These are phyloP conservation scores for Paraconiothyrium brasiliense DNA, from an alignment of 2,329 filamentous ascomycete genomes.

Conservation along the genomic window DNA sequence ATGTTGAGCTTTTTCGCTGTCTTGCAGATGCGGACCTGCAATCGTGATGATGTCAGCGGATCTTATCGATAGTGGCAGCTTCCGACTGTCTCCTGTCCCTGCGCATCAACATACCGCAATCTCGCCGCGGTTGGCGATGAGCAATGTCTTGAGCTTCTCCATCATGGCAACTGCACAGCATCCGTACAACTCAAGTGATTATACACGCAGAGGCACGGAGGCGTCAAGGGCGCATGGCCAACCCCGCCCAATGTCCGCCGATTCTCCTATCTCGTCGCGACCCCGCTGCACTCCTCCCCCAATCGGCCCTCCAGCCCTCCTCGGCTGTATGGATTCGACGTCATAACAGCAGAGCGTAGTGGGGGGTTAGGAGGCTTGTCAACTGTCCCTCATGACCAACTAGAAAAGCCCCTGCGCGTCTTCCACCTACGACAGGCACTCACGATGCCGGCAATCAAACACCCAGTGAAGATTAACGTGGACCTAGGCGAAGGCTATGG, in stretches of 20 bases:
- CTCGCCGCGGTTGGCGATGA: conserved; percentile 21
- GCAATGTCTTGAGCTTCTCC: conserved; percentile 1
- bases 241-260: background rate
- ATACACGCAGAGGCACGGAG: background rate
- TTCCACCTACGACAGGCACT: conserved; percentile 4
- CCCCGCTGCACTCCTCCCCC: conserved; percentile 2
- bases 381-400: background rate
- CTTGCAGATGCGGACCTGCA: conserved; percentile 58
- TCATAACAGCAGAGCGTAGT: background rate
- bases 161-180: background rate
- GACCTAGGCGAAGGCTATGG: conserved; percentile 65
- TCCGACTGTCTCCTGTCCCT: background rate
- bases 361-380: background rate
- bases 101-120: conserved; percentile 19
- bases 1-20: conserved; percentile 62
- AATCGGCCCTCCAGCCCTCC: background rate
- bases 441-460: conserved; percentile 60
- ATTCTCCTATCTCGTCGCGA: background rate
- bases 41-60: conserved; percentile 29
- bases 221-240: background rate
- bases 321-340: background rate
- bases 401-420: background rate
- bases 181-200: background rate
- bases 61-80: conserved; percentile 12
- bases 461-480: conserved; percentile 63